Evolutionary conservation across 2,329 filamentous ascomycete genomes (phyloP).

Genomic region (Aspergillus nomiae): DNA sequence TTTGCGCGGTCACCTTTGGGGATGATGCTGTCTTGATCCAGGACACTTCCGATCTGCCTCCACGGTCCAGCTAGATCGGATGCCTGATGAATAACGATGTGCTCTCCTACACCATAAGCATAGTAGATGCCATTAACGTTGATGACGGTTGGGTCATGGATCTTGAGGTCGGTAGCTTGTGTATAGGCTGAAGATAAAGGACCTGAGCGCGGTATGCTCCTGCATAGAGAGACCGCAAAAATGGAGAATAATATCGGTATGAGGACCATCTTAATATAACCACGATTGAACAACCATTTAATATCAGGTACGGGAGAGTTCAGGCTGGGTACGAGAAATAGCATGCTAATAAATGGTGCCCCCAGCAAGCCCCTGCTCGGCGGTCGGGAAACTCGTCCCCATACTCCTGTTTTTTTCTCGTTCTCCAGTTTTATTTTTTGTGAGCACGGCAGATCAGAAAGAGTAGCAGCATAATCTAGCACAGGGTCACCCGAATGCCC

Average conservation of each 20-base stretch:
- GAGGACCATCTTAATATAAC: not conserved
- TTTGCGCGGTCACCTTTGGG: slow-evolving; percentile 34
- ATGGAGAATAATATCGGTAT: not conserved
- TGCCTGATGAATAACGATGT: slow-evolving; percentile 33
- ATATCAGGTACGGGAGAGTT: not conserved
- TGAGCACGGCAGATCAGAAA: not conserved
- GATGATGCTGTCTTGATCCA: slow-evolving; percentile 34
- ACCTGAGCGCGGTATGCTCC: not conserved
- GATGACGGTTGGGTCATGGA: slow-evolving; percentile 38
- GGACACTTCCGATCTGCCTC: slow-evolving; percentile 30
- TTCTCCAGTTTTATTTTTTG: not conserved
- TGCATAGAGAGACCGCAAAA: not conserved
- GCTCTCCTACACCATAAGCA: slow-evolving; percentile 35
- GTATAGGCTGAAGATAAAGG: not conserved
- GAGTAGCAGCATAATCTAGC: not conserved
- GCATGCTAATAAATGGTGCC: not conserved
- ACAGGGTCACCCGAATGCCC: not conserved
- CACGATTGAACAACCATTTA: not conserved
- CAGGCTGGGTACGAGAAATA: not conserved
- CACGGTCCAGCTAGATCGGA: slow-evolving; percentile 34
- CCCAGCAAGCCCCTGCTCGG: not conserved
- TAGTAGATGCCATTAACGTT: slow-evolving; percentile 30
- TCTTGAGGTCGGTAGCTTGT: slow-evolving; percentile 22
- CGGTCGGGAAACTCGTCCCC: not conserved
- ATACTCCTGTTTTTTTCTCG: not conserved